phyloP scores from a whole-genome alignment of 352 stramenopile species.

The Peronospora belbahrii region DNA sequence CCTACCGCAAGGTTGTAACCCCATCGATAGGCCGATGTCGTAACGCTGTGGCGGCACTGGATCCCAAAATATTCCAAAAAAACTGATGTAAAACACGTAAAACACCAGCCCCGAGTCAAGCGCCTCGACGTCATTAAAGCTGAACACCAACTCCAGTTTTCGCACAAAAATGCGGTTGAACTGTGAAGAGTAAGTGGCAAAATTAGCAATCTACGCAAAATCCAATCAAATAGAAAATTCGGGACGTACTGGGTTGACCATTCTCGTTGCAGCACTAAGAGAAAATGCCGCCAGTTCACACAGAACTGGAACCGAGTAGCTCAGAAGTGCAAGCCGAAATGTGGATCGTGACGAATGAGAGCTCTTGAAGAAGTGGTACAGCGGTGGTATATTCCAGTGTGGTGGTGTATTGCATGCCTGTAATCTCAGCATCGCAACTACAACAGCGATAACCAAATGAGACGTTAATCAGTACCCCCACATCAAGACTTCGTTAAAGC shows the following conservation, averaged over 20 bases:
- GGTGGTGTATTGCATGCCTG: conserved; percentile 73
- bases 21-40: conserved; percentile 72
- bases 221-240: background rate
- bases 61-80: conserved; percentile 83
- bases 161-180: conserved; percentile 83
- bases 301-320: conserved; percentile 74
- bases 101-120: conserved; percentile 82
- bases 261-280: conserved; percentile 77
- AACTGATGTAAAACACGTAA: conserved; percentile 81
- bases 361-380: conserved; percentile 76
- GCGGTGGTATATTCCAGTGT: conserved; percentile 79
- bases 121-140: conserved; percentile 81
- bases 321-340: conserved; percentile 65
- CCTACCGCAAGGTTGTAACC: conserved; percentile 49
- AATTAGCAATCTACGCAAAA: background rate
- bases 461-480: no score
- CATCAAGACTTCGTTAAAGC: no score
- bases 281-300: conserved; percentile 81
- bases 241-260: conserved; percentile 79
- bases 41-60: conserved; percentile 72
- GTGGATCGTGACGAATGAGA: conserved; percentile 68
- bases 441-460: conserved; percentile 11
- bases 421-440: conserved; percentile 60
- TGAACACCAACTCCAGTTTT: conserved; percentile 83
- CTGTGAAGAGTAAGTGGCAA: conserved; percentile 23